A percentile compares a stretch with the other conserved stretches of the same genome.
These are phyloP conservation scores for Pseudogymnoascus sp. DNA, from an alignment of 2,329 filamentous ascomycete genomes.

Conservation along the genomic window DNA sequence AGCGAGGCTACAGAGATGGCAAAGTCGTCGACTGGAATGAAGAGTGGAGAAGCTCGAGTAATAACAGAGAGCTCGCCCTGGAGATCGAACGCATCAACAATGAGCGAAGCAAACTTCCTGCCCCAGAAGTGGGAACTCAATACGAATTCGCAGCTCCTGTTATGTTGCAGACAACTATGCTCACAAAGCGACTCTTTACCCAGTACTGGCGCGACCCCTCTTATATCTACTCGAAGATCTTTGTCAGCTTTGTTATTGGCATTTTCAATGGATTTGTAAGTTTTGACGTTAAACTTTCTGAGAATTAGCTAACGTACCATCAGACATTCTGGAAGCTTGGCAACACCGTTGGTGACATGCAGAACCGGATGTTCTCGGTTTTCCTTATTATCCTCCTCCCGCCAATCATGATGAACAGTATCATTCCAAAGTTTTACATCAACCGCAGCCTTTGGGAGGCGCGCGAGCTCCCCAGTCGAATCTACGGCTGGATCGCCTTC, in stretches of 20 bases:
- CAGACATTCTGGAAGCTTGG: conserved; percentile 56
- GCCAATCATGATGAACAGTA: conserved; percentile 49
- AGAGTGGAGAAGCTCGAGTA: conserved; percentile 59
- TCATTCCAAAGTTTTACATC: conserved; percentile 52
- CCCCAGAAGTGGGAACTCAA: conserved; percentile 41
- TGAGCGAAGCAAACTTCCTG: conserved; percentile 42
- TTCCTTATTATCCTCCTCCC: conserved; percentile 60
- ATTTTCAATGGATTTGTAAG: conserved; percentile 49
- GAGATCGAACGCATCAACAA: conserved; percentile 59
- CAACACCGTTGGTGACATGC: conserved; percentile 42
- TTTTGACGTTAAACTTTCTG: conserved; percentile 25
- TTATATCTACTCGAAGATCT: conserved; percentile 40
- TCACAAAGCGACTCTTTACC: conserved; percentile 54
- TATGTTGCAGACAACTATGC: conserved; percentile 54
- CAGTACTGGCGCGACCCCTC: conserved; percentile 57
- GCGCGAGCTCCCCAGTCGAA: conserved; percentile 54
- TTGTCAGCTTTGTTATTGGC: conserved; percentile 45
- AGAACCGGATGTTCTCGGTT: conserved; percentile 50
- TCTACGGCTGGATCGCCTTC: conserved; percentile 55
- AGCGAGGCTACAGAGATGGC: conserved; percentile 29
- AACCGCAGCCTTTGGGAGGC: conserved; percentile 51
- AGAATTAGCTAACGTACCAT: conserved; percentile 20
- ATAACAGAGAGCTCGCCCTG: conserved; percentile 47
- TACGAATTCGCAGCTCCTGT: conserved; percentile 68
- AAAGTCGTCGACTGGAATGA: conserved; percentile 58